Conservation (phyloP, 441 rosid species). For the Eutrema salsugineum region DNA sequence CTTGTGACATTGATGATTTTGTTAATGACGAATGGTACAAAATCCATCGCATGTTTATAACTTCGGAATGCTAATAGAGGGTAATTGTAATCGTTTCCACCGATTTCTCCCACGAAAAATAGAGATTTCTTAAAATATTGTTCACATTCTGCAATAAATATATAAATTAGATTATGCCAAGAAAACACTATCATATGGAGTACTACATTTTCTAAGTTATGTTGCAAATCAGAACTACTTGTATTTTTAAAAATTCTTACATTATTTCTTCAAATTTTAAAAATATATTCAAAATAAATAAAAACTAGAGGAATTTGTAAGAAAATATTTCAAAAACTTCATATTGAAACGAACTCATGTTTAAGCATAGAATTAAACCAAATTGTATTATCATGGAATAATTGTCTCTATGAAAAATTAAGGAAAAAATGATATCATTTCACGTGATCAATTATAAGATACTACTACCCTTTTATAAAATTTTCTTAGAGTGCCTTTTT, state of each 20-base stretch:
- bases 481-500: too few relatives aligned
- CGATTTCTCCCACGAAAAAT: slow-evolving; percentile 79
- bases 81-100: slow-evolving; percentile 80
- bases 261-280: neutral
- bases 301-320: too few relatives aligned
- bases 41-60: slow-evolving; percentile 36
- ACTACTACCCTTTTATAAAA: too few relatives aligned
- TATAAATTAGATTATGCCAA: neutral
- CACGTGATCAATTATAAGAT: too few relatives aligned
- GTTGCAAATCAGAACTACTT: neutral
- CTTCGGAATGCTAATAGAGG: slow-evolving; percentile 43
- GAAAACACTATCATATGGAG: neutral
- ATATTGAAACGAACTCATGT: too few relatives aligned
- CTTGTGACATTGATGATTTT: slow-evolving; percentile 42
- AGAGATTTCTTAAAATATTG: slow-evolving; percentile 55
- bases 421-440: too few relatives aligned
- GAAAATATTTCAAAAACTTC: too few relatives aligned
- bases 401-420: too few relatives aligned
- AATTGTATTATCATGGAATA: too few relatives aligned
- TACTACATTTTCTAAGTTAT: neutral
- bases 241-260: neutral
- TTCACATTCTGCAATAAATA: slow-evolving; percentile 45
- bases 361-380: too few relatives aligned
- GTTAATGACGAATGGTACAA: slow-evolving; percentile 48
- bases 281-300: neutral